Evolutionary conservation across 1,139 yeast genomes (phyloP), one percentile per base, ranked within the genome.

Genomic region (Taphrina betulina): DNA sequence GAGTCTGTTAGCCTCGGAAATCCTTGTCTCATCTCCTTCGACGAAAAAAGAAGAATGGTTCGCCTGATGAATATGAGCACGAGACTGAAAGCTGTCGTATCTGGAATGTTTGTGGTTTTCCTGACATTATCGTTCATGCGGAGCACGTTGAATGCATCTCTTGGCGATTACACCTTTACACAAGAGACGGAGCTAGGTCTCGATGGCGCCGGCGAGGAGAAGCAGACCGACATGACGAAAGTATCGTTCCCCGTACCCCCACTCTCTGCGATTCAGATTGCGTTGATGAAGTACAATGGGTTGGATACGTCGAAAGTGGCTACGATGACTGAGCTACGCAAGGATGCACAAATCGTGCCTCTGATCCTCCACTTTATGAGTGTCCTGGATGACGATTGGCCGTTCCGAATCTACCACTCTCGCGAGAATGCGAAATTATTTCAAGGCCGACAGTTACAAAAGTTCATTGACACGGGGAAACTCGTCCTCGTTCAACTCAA

Each of bases 351-450:
- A 8, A 29, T 50, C 23, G 37, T 50, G 19, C 54, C 54, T 16
- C 29, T 20, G 14, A n/a, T 50, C 12, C 7, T 50, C 16, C 46
- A 50, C 54, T 35, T 50, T 26, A 38, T 50, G n/a, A 31, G 24
- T n/a, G 33, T 28, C 12, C 23, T 50, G 8, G 46, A 33, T 12
- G 46, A 50, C 24, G 54, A 50, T 19, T 50, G 54, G 54, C 46
- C 54, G 19, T 50, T 50, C 17, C 23, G 44, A 29, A 50, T 50
- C 23, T 50, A 50, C 37, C 54, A 50, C 34, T 40, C 46, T 14
- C 22, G 23, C 19, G 37, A 50, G 16, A 50, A 50, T 40, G 54
- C 44, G n/a, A 24, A 40, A 2, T 12, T 50, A 34, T 29, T 40
- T n/a, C 20, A 35, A 10, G 40, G 36, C n/a, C 34, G 54, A 3